These are phyloP conservation scores for Cicer bijugum DNA, from an alignment of 306 rosid species.

Conservation along the genomic window DNA sequence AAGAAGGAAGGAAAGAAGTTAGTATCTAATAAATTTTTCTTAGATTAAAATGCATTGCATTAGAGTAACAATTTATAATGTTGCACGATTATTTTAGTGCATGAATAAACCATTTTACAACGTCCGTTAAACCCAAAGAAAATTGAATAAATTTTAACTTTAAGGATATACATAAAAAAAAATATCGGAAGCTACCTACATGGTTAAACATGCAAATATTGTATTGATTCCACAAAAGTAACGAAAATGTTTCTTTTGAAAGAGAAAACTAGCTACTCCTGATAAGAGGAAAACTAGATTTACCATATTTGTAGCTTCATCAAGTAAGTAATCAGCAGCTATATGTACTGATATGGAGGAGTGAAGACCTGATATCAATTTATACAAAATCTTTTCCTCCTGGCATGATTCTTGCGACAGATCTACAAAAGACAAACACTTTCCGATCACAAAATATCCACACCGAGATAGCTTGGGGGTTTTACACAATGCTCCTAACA, in stretches of 20 bases:
- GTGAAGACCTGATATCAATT: conserved; percentile 97
- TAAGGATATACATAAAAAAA: too few species aligned
- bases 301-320: conserved; percentile 75
- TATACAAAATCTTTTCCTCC: conserved; percentile 90
- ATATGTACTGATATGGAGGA: conserved; percentile 94
- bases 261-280: conserved; percentile 26
- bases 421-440: conserved; percentile 52
- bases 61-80: conserved; percentile 8
- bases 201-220: conserved; percentile 26
- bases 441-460: conserved; percentile 2
- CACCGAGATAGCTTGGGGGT: conserved; percentile 24
- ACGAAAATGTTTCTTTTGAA: conserved; percentile 12
- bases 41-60: neutral
- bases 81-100: neutral
- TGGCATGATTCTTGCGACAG: conserved; percentile 79
- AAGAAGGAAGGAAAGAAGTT: conserved; percentile 33
- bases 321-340: conserved; percentile 85
- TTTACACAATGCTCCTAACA: conserved; percentile 28
- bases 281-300: conserved; percentile 18
- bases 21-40: conserved; percentile 27
- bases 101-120: neutral
- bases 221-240: conserved; percentile 29
- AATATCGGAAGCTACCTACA: neutral
- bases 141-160: neutral
- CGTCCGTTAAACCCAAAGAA: neutral